A percentile compares a stretch with the other conserved stretches of the same genome.
Conservation (phyloP, 2,329 filamentous ascomycete genomes). For the Tolypocladium endophyticum region DNA sequence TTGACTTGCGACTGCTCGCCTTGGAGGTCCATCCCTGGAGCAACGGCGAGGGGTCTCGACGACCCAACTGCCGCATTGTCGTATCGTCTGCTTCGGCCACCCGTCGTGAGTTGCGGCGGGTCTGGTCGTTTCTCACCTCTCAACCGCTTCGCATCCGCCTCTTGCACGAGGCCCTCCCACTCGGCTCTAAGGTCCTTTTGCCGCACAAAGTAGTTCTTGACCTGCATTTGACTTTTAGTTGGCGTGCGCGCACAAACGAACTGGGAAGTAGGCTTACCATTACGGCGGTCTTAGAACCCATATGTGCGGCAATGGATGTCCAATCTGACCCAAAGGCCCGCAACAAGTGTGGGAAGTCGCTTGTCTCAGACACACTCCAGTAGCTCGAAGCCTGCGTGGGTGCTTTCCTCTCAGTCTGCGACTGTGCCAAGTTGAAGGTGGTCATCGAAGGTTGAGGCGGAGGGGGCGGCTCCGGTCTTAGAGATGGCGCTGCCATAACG, state of each 20-base stretch:
- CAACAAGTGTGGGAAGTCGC: constrained; percentile 63
- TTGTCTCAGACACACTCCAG: constrained; percentile 76
- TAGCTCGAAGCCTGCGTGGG: constrained; percentile 63
- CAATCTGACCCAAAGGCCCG: constrained; percentile 72
- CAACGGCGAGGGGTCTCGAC: constrained; percentile 35
- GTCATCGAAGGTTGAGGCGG: constrained; percentile 35
- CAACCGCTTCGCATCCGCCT: constrained; percentile 45
- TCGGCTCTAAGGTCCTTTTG: constrained; percentile 51
- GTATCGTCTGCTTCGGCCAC: constrained; percentile 40
- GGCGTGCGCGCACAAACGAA: constrained; percentile 1
- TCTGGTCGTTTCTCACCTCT: constrained; percentile 50
- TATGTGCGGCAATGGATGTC: constrained; percentile 61
- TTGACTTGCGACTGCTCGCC: constrained; percentile 36
- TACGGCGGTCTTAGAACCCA: constrained; percentile 77
- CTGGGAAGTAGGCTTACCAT: constrained; percentile 50
- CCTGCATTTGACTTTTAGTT: constrained; percentile 27
- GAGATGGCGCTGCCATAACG: constrained; percentile 44
- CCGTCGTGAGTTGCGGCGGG: constrained; percentile 44
- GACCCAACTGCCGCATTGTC: constrained; percentile 22
- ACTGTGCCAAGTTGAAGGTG: constrained; percentile 38
- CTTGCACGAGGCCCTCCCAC: constrained; percentile 48
- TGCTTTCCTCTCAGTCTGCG: constrained; percentile 38
- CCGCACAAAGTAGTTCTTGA: constrained; percentile 58
- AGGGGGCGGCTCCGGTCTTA: constrained; percentile 41
- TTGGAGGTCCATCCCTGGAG: constrained; percentile 30